A percentile compares a stretch with the other conserved stretches of the same genome.
Conservation (phyloP, 805 yeast genomes). For the Phaffomyces thermotolerans region DNA sequence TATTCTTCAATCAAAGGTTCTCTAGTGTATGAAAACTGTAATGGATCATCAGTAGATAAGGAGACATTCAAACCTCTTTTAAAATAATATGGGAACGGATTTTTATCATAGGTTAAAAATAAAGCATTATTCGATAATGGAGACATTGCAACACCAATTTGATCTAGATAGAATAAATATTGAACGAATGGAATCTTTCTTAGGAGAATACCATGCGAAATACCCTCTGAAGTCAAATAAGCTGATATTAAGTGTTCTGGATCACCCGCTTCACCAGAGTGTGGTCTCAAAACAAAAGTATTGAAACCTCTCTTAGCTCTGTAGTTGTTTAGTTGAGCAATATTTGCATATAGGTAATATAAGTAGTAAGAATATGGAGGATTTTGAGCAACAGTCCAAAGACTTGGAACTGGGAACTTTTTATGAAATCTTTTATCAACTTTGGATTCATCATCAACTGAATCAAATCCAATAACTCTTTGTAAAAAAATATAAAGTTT, state of each 20-base stretch:
- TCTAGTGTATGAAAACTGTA: slow-evolving; percentile 93
- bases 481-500: slow-evolving; percentile 82
- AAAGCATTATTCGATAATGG: slow-evolving; percentile 95
- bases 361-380: slow-evolving; percentile 98
- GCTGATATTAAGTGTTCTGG: slow-evolving; percentile 94
- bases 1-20: slow-evolving; percentile 46
- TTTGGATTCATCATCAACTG: slow-evolving; percentile 97
- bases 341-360: slow-evolving; percentile 81
- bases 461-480: slow-evolving; percentile 95
- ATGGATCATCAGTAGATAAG: slow-evolving; percentile 93
- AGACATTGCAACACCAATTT: slow-evolving; percentile 97
- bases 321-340: slow-evolving; percentile 81
- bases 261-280: slow-evolving; percentile 99
- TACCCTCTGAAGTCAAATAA: slow-evolving; percentile 82
- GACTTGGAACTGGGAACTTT: slow-evolving; percentile 77
- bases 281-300: slow-evolving; percentile 94
- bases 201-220: slow-evolving; percentile 89
- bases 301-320: slow-evolving; percentile 69
- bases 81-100: slow-evolving; percentile 88
- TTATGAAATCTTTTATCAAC: slow-evolving; percentile 74
- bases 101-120: slow-evolving; percentile 92
- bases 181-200: slow-evolving; percentile 94
- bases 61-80: slow-evolving; percentile 92
- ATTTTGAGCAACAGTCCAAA: slow-evolving; percentile 72
- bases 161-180: slow-evolving; percentile 87